These are phyloP conservation scores for Cenchrus purpureus DNA, from an alignment of 176 grass and related monocot genomes.

Conservation along the genomic window DNA sequence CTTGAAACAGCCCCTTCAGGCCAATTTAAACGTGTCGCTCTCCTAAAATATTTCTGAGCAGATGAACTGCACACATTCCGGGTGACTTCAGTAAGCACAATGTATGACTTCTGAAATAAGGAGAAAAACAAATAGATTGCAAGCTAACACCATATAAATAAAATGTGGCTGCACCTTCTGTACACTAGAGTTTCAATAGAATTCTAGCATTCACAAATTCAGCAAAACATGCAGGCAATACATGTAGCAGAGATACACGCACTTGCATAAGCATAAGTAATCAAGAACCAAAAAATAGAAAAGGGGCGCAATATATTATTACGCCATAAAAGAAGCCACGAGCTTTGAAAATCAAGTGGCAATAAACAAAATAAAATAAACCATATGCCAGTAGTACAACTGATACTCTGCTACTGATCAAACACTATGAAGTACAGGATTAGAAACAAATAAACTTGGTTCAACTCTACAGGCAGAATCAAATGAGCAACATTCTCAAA, in stretches of 20 bases:
- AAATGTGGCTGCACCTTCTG: neutral
- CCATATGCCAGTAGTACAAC: neutral
- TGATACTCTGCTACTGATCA: neutral
- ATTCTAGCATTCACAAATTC: neutral
- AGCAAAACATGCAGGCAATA: neutral
- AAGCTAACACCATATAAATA: neutral
- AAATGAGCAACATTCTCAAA: neutral
- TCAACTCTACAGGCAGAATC: conserved; percentile 1
- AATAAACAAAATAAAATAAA: neutral
- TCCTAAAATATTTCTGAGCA: conserved; percentile 86
- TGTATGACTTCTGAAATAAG: conserved; percentile 24
- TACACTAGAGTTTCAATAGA: neutral
- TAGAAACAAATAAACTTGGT: neutral
- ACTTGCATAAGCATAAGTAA: neutral
- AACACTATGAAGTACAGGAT: neutral
- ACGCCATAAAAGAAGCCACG: neutral
- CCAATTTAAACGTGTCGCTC: conserved; percentile 81
- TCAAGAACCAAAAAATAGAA: conserved; percentile 1
- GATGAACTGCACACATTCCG: conserved; percentile 70
- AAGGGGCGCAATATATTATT: neutral
- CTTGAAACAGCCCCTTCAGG: conserved; percentile 91
- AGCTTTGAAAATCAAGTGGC: neutral
- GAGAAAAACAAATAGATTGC: neutral
- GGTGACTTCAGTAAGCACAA: conserved; percentile 26
- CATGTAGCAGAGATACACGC: neutral